Base-by-base conservation (phyloP, 805 yeast genomes). In the Limtongozyma cylindracea region DNA sequence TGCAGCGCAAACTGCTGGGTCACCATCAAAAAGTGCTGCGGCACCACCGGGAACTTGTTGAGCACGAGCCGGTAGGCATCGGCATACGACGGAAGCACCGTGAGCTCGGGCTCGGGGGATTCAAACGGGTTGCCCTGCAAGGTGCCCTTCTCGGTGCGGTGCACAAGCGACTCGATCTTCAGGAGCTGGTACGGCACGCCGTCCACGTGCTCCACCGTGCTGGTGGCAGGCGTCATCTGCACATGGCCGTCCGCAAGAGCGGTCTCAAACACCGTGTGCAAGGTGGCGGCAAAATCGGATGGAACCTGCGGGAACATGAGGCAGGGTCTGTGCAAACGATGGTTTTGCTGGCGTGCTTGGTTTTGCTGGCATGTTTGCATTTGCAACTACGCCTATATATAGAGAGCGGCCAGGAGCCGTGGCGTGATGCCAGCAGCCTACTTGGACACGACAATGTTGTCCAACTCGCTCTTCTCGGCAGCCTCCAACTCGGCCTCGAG, bases 401-500 rank as follows among this genome's bases (percentile, higher is more conserved):
- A n/a, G n/a, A n/a, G n/a, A n/a, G n/a, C n/a, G n/a, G n/a, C n/a
- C n/a, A n/a, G n/a, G n/a, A n/a, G n/a, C n/a, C n/a, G n/a, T n/a
- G n/a, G n/a, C n/a, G n/a, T n/a, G n/a, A n/a, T n/a, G n/a, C n/a
- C n/a, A n/a, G n/a, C n/a, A n/a, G n/a, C n/a, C n/a, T n/a, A n/a
- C n/a, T n/a, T n/a, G n/a, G n/a, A 35, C 22, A 47, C 49, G 27
- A 47, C 31, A 19, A 77, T 56, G 60, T 76, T 72, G 60, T 88
- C 92, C 41, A 88, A 66, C 41, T 71, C 88, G 29, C 60, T 68
- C 53, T 71, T 78, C 59, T 88, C 98, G 31, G 61, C 56, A 22
- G 68, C 71, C 49, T 77, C 95, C 37, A 76, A 77, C 57, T 88
- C 96, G 29, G 84, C 91, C 58, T 88, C 95, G 41, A 82, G 61